phyloP scores from a whole-genome alignment of 306 rosid species.

The Rosa chinensis region DNA sequence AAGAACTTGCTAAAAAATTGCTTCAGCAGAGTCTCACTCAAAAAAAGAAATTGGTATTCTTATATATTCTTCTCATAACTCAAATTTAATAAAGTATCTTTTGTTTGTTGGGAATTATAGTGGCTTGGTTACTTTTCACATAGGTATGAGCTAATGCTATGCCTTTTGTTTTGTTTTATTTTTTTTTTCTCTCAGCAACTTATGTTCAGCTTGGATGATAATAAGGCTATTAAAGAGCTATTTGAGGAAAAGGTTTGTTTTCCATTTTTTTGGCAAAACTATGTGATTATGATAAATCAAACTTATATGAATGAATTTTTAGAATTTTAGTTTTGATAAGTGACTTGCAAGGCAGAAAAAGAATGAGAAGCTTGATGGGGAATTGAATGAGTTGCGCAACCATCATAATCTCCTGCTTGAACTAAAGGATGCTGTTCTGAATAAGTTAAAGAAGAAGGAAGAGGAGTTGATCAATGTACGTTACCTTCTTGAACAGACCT shows the following conservation, averaged over 20 bases:
- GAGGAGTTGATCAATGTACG: slow-evolving; percentile 51
- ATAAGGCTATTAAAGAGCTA: too few species aligned
- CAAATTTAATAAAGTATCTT: not conserved
- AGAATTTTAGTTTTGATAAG: too few species aligned
- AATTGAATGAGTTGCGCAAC: not conserved
- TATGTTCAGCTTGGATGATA: too few species aligned
- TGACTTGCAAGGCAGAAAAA: not conserved
- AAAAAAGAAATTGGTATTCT: not conserved
- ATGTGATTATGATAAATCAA: too few species aligned
- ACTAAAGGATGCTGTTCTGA: slow-evolving; percentile 30
- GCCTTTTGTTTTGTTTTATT: too few species aligned
- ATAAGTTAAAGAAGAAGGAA: slow-evolving; percentile 49
- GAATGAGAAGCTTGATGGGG: slow-evolving; percentile 43
- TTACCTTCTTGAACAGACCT: slow-evolving; percentile 1
- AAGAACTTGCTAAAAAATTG: not conserved
- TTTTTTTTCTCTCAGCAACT: not conserved
- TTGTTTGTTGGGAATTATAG: not conserved
- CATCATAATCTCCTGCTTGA: not conserved
- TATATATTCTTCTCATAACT: not conserved
- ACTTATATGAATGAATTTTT: too few species aligned
- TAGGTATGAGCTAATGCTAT: not conserved
- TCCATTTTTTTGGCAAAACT: too few species aligned
- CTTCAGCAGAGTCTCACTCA: not conserved
- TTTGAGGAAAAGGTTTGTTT: too few species aligned
- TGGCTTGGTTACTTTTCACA: not conserved